Percentiles rank a stretch among this genome's conserved stretches.
Evolutionary conservation across 140 eudicot genomes (phyloP).

Genomic region (Oenanthe javanica): DNA sequence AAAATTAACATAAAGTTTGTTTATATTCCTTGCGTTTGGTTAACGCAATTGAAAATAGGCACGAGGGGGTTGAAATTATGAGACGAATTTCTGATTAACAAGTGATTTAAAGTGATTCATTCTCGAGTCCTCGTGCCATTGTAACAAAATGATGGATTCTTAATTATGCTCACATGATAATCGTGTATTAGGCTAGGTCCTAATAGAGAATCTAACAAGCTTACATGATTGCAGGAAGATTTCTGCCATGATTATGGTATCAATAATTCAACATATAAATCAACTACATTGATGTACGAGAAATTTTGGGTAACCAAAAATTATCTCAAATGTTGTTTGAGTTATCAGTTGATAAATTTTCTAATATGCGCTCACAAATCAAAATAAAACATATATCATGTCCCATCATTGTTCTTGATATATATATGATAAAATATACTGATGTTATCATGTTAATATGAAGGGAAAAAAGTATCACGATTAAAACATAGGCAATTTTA

Average conservation of each 20-base stretch:
- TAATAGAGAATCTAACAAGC: not conserved
- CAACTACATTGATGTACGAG: no score
- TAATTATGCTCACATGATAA: slow-evolving; percentile 1
- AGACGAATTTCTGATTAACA: not conserved
- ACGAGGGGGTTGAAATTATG: not conserved
- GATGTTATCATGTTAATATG: no score
- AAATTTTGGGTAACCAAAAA: no score
- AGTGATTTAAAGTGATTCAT: not conserved
- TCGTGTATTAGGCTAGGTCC: not conserved
- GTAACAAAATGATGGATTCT: not conserved
- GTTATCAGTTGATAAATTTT: no score
- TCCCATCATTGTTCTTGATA: no score
- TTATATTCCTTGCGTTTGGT: not conserved
- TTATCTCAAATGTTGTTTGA: no score
- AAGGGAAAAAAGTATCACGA: not conserved
- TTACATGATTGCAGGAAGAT: not conserved
- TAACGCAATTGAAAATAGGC: not conserved
- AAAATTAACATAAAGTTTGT: not conserved
- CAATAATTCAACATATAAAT: no score
- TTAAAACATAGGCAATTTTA: not conserved
- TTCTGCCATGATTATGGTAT: not conserved
- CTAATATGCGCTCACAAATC: no score
- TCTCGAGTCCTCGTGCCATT: not conserved
- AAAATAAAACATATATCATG: no score
- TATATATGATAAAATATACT: no score